Percentiles rank a stretch among this genome's conserved stretches.
Conservation (phyloP, 768 basidiomycete genomes). For the Scleroderma bovista region DNA sequence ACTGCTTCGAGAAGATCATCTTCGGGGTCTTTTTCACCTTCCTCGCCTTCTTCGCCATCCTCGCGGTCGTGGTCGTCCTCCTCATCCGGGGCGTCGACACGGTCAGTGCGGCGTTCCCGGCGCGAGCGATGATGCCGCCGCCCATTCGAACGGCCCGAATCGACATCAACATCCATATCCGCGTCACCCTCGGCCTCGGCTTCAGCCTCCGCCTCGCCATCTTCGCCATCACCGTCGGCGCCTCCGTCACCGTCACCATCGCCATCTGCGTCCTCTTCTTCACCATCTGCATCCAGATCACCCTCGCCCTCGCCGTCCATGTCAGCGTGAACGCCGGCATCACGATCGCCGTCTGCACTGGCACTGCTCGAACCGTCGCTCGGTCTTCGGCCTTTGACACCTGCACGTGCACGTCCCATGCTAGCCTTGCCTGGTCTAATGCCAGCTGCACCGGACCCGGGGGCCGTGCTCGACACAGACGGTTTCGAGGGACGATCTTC, state of each 20-base stretch:
- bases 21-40: constrained; percentile 36
- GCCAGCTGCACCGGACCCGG: background rate
- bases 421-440: background rate
- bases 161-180: background rate
- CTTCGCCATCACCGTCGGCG: constrained; percentile 27
- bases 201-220: constrained; percentile 27
- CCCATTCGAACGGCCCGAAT: background rate
- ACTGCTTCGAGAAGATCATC: constrained; percentile 48
- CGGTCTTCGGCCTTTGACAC: background rate
- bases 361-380: background rate
- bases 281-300: constrained; percentile 30
- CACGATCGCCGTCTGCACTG: constrained; percentile 12
- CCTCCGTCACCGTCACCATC: constrained; percentile 35
- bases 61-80: constrained; percentile 7
- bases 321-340: constrained; percentile 33
- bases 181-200: constrained; percentile 21
- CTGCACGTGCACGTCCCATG: background rate
- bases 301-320: constrained; percentile 23
- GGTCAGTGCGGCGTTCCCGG: no score
- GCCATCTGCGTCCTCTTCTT: constrained; percentile 19
- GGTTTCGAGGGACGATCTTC: background rate
- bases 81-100: no score
- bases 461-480: background rate
- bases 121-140: constrained; percentile 4
- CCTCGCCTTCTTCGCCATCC: constrained; percentile 3